phyloP scores from a whole-genome alignment of 1,284 basidiomycete genomes.

The Omphalotus olearius region DNA sequence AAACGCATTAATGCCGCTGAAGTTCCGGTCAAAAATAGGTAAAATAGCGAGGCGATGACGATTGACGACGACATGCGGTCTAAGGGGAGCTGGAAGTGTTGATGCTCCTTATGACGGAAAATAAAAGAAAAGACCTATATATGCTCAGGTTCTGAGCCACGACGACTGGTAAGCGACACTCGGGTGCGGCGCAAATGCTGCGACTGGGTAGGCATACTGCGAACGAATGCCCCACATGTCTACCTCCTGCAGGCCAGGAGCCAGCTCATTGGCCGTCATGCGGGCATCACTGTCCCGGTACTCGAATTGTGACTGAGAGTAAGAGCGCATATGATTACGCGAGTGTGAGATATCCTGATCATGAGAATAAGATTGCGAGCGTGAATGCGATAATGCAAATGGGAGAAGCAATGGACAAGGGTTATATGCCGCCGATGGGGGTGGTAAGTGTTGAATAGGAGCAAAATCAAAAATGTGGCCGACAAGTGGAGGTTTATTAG shows the following conservation, averaged over 20 bases:
- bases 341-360: conserved; percentile 43
- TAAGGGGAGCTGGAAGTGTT: conserved; percentile 25
- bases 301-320: conserved; percentile 54
- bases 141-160: conserved; percentile 47
- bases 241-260: conserved; percentile 25
- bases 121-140: conserved; percentile 16
- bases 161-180: conserved; percentile 39
- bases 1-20: conserved; percentile 15
- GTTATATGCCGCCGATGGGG: conserved; percentile 33
- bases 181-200: conserved; percentile 35
- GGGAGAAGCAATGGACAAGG: conserved; percentile 40
- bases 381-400: conserved; percentile 40
- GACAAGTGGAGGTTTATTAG: conserved; percentile 22
- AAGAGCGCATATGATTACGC: conserved; percentile 52
- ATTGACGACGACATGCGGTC: conserved; percentile 19
- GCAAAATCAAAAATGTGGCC: conserved; percentile 34
- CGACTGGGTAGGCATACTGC: conserved; percentile 36
- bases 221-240: conserved; percentile 37
- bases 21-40: conserved; percentile 15
- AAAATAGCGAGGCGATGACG: conserved; percentile 13
- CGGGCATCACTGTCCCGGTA: conserved; percentile 44
- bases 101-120: conserved; percentile 20
- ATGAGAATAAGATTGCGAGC: conserved; percentile 54
- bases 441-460: conserved; percentile 24
- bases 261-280: conserved; percentile 37